Conservation (phyloP, 2,329 filamentous ascomycete species). For the Pseudogymnoascus pannorum region DNA sequence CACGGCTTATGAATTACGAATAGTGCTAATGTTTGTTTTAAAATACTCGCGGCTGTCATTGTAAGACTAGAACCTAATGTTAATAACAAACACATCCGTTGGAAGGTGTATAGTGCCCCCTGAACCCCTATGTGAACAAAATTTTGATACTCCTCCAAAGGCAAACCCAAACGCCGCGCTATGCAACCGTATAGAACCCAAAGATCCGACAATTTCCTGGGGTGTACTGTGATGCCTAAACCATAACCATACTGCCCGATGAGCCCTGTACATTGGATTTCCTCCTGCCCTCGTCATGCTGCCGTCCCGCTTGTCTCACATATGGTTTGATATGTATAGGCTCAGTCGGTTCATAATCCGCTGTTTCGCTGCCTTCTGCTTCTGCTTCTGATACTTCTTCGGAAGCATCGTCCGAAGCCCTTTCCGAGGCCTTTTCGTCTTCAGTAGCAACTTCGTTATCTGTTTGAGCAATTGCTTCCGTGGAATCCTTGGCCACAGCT, state of each 20-base stretch:
- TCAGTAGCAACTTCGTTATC: background rate
- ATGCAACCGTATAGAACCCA: background rate
- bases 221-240: background rate
- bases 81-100: background rate
- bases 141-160: conserved; percentile 3
- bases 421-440: background rate
- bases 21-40: background rate
- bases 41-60: conserved; percentile 4
- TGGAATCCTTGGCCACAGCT: background rate
- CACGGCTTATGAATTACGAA: background rate
- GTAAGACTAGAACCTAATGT: conserved; percentile 4
- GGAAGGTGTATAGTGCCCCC: background rate
- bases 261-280: background rate
- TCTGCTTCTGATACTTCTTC: background rate
- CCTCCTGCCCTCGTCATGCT: background rate
- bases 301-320: background rate
- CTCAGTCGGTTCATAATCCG: background rate
- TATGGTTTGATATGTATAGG: conserved; percentile 4
- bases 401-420: background rate
- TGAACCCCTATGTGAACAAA: background rate
- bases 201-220: background rate
- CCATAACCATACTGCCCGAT: conserved; percentile 2
- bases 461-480: background rate
- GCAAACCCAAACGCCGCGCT: background rate
- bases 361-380: background rate